Evolutionary conservation across 2,329 filamentous ascomycete species (phyloP), one percentile per base, ranked within the genome.

Genomic region (Colletotrichum magnum): DNA sequence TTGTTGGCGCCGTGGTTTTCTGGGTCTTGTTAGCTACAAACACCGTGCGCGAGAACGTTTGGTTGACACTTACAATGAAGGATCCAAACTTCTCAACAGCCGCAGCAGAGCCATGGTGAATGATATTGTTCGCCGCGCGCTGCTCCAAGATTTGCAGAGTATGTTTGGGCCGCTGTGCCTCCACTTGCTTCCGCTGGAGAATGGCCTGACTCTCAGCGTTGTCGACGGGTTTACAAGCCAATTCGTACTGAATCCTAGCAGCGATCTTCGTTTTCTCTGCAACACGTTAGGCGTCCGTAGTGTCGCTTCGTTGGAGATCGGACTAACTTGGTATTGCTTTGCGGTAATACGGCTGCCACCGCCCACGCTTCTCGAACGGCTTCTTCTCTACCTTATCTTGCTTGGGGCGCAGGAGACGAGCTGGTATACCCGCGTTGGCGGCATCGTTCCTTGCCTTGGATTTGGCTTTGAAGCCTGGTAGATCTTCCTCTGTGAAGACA

Each of bases 401-500:
- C 71, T 81, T 82, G 52, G 83, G 80, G 62, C 84, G 82, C 71
- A 88, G 77, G 28, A 91, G 81, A 43, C 88, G 86, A 5, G 85
- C 81, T 5, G 89, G 89, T 69, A 92, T 89, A 60, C 89, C 87
- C 18, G 84, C 86, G 52, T 85, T 87, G 4, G 87, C 81, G 9
- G 87, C 86, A 61, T 89, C 86, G n/a, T 85, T 84, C 58, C 86
- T 84, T 56, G 82, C 81, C 74, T 85, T 87, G 76, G 87, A 88
- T 78, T 86, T 88, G 18, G 84, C 83, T 74, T 88, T 88, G 81
- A 90, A 94, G 45, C 93, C 93, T 18, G 74, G 73, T 9, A 75
- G 68, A 76, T 98, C 94, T 79, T 97, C 94, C 81, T 99, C 96
- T 48, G 93, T 94, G 77, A 99, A 99, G 65, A 98, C 85, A 78